Conservation (phyloP, 140 eudicot genomes). For the Bidens hawaiensis region DNA sequence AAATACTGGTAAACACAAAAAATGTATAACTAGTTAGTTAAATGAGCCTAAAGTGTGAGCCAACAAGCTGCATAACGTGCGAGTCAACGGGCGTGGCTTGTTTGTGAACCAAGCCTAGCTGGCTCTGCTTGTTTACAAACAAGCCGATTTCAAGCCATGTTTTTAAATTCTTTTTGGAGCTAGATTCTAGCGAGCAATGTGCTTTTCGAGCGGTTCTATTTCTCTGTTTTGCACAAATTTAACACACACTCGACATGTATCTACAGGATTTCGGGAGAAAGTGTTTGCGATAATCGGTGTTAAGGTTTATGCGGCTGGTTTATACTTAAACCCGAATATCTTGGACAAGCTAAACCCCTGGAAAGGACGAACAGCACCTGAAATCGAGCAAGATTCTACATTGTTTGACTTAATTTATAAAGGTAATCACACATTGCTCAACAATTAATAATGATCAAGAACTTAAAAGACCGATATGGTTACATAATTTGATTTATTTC, state of each 20-base stretch:
- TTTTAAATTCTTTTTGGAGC: no score
- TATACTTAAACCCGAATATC: slow-evolving; percentile 51
- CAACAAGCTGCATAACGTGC: no score
- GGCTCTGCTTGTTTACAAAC: no score
- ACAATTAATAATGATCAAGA: not conserved
- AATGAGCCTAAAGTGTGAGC: no score
- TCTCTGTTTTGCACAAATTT: not conserved
- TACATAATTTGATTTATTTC: slow-evolving; percentile 11
- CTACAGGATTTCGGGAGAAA: slow-evolving; percentile 78
- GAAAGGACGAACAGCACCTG: slow-evolving; percentile 51
- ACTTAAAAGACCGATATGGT: slow-evolving; percentile 10
- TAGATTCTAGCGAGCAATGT: no score
- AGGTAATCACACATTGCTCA: slow-evolving; percentile 32
- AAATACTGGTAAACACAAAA: no score
- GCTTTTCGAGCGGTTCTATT: no score
- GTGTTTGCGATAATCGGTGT: slow-evolving; percentile 87
- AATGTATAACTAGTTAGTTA: no score
- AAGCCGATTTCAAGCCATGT: no score
- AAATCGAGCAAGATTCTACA: slow-evolving; percentile 51
- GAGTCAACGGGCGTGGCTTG: no score
- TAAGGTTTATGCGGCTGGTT: slow-evolving; percentile 93
- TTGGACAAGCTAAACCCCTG: slow-evolving; percentile 40
- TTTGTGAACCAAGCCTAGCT: no score
- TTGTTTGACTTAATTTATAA: slow-evolving; percentile 51
- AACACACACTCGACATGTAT: not conserved